Conservation (phyloP, 164 flowering plant genomes). For the Nymphaea thermarum region DNA sequence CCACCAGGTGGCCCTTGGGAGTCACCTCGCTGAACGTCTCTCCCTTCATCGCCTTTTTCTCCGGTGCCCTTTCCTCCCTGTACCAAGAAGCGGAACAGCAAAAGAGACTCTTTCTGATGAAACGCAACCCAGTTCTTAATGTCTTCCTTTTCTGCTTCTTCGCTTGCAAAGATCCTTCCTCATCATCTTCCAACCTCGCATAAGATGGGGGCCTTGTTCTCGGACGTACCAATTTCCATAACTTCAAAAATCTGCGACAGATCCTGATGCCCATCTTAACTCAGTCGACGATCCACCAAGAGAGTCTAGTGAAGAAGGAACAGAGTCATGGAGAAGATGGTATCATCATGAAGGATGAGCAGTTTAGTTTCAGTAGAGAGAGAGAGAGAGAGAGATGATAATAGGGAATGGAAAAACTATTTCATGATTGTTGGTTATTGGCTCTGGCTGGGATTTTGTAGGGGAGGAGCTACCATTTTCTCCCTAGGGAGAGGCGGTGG, state of each 20-base stretch:
- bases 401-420: not conserved
- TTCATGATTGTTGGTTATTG: not conserved
- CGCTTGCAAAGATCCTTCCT: slow-evolving; percentile 2
- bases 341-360: too few species aligned
- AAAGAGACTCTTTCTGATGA: slow-evolving; percentile 13
- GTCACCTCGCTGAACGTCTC: slow-evolving; percentile 9
- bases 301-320: too few species aligned
- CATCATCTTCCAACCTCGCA: not conserved
- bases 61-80: not conserved
- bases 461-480: not conserved
- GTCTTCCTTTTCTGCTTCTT: slow-evolving; percentile 7
- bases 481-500: not conserved
- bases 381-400: too few species aligned
- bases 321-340: too few species aligned
- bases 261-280: slow-evolving; percentile 37
- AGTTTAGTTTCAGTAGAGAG: too few species aligned
- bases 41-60: slow-evolving; percentile 9
- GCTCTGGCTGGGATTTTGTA: not conserved
- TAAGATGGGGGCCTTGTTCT: not conserved
- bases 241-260: slow-evolving; percentile 19
- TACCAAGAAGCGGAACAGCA: slow-evolving; percentile 19
- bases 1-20: slow-evolving; percentile 77
- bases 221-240: slow-evolving; percentile 3
- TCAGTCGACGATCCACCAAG: too few species aligned
- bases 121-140: slow-evolving; percentile 10